Base-by-base conservation (phyloP, 192 early-diverging fungal species). In the Coemansia sp. region DNA sequence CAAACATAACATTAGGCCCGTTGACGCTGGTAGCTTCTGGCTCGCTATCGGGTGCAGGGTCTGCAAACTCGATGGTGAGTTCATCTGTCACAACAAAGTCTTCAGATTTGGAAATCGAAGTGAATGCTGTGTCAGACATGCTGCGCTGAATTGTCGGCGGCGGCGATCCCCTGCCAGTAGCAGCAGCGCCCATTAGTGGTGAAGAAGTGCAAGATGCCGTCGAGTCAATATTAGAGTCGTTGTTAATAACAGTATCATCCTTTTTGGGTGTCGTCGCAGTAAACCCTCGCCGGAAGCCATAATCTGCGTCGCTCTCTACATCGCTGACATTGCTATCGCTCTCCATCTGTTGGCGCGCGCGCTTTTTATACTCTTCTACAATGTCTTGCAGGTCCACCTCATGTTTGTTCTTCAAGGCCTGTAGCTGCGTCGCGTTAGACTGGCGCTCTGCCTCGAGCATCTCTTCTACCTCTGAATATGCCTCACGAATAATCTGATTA, bases 401-500 rank as follows among this genome's bases (percentile, higher is more conserved):
- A 26, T 81, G 73, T 60, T 71, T 71, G 51, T 56, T 58, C 58
- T 66, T 58, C 27, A 72, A 52, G 8, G 71, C 69, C 19, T 58
- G 52, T 14, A 75, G 28, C 57, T 75, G 69, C 1, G 69, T 68
- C 16, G 54, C 31, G 41, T 72, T 71, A 27, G 73, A 75, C 55
- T 75, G 73, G 25, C 73, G 78, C 63, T 81, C 78, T 49, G 66
- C 55, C n/a, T 68, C 65, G 9, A 81, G 65, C 12, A 72, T 75
- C 51, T 81, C 69, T n/a, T 69, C 64, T 31, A 81, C 78, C 55
- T 75, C 78, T 16, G 57, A 30, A 31, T 81, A 81, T 24, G 78
- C 78, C 68, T 81, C 78, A 26, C 60, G 63, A 38, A 75, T 54
- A 38, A 81, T 72, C 60, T 75, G 78, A 58, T 81, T 81, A n/a